Conservation (phyloP, 1,284 basidiomycete species). For the Puccinia triticina region DNA sequence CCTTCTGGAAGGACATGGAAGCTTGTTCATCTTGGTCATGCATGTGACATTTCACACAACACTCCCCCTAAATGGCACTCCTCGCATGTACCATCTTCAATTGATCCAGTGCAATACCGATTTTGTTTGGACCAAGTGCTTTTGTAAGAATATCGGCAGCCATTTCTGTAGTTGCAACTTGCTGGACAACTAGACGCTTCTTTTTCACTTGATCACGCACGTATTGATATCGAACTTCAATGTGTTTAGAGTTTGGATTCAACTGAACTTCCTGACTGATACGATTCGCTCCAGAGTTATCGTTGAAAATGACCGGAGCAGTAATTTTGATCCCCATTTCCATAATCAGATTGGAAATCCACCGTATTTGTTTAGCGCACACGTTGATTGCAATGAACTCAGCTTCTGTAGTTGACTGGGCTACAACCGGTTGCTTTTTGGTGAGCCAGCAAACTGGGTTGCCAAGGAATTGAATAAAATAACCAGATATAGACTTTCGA, state of each 20-base stretch:
- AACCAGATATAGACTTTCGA: no score
- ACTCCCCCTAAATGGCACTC: no score
- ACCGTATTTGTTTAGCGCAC: not conserved
- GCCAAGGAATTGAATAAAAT: no score
- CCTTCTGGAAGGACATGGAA: no score
- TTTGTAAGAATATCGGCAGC: not conserved
- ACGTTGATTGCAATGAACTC: no score
- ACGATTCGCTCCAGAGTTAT: not conserved
- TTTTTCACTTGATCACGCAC: not conserved
- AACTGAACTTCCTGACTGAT: not conserved
- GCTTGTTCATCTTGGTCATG: no score
- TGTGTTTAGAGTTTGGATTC: not conserved
- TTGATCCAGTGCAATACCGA: not conserved
- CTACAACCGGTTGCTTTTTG: no score
- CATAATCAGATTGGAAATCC: not conserved
- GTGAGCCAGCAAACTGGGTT: no score
- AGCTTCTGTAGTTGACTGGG: no score
- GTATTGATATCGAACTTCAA: conserved; percentile 1
- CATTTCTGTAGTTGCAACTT: not conserved
- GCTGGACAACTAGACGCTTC: not conserved
- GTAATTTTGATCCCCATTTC: not conserved
- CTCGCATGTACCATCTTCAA: no score
- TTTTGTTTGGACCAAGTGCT: not conserved
- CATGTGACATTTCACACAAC: no score
- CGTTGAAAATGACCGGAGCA: no score